Conservation (phyloP, 495 filamentous ascomycete genomes). For the Friedmanniomyces simplex region DNA sequence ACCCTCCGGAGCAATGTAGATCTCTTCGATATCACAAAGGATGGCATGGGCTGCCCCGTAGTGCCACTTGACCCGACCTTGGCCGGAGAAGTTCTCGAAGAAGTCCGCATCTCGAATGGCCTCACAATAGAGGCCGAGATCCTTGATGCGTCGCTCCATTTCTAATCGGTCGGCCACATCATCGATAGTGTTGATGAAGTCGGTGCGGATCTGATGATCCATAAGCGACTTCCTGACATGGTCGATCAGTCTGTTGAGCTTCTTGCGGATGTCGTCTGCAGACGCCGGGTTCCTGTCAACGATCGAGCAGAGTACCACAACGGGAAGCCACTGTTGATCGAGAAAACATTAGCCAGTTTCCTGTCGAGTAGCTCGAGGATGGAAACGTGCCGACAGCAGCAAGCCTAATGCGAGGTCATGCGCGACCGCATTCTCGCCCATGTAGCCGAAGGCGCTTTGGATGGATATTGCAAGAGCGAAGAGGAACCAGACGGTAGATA, state of each 20-base stretch:
- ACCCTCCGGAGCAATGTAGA: conserved; percentile 31
- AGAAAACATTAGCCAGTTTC: neutral
- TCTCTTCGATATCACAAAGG: conserved; percentile 34
- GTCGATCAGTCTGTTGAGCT: conserved; percentile 32
- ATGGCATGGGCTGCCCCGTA: conserved; percentile 39
- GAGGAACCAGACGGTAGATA: conserved; percentile 35
- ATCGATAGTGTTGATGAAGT: conserved; percentile 19
- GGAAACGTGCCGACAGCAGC: conserved; percentile 24
- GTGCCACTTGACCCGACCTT: conserved; percentile 39
- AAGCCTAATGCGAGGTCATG: conserved; percentile 41
- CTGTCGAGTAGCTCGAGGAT: neutral
- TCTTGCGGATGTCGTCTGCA: conserved; percentile 28
- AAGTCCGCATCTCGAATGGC: conserved; percentile 18
- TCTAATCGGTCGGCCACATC: neutral
- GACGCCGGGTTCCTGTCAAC: conserved; percentile 41
- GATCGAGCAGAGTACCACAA: conserved; percentile 38
- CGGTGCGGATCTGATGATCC: conserved; percentile 16
- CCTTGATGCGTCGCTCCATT: conserved; percentile 9
- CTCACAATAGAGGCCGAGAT: conserved; percentile 7
- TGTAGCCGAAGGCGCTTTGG: conserved; percentile 33
- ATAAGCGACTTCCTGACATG: conserved; percentile 26
- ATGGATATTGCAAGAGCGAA: conserved; percentile 35
- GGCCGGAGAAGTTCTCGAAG: conserved; percentile 37
- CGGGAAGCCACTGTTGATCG: conserved; percentile 34
- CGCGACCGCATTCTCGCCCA: conserved; percentile 33